Evolutionary conservation across 2,329 filamentous ascomycete species (phyloP).

Genomic region (Grosmannia serpens): DNA sequence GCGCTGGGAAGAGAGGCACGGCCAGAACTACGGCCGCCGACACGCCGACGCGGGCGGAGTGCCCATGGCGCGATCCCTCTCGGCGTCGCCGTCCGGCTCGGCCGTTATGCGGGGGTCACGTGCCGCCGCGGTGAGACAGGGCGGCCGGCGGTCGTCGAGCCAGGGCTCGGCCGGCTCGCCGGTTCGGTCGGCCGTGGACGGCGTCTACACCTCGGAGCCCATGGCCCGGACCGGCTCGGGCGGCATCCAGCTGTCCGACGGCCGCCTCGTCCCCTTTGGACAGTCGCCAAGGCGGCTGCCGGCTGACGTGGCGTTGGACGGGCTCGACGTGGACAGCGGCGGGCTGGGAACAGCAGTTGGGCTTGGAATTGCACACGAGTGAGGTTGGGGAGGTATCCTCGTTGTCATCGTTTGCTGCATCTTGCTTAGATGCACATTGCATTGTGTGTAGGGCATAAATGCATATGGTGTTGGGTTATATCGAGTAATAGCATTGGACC

Average conservation of each 20-base stretch:
- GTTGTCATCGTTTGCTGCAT: too few species aligned
- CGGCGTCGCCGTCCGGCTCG: too few species aligned
- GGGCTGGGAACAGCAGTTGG: neutral
- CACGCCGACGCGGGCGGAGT: neutral
- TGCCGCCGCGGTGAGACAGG: neutral
- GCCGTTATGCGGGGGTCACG: neutral
- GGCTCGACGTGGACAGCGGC: too few species aligned
- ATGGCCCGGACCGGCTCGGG: conserved; percentile 14
- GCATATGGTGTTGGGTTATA: too few species aligned
- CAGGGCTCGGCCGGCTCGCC: neutral
- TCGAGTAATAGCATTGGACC: too few species aligned
- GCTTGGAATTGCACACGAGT: neutral
- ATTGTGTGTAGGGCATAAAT: too few species aligned
- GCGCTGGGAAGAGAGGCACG: conserved; percentile 15
- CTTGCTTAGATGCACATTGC: too few species aligned
- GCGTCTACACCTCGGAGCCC: conserved; percentile 8
- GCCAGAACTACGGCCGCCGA: neutral
- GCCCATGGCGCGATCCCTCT: neutral
- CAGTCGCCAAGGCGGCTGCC: neutral
- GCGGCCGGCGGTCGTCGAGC: neutral
- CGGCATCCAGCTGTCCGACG: conserved; percentile 15
- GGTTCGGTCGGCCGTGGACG: neutral
- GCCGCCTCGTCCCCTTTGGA: conserved; percentile 16
- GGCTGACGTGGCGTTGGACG: neutral
- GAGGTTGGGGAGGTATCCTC: too few species aligned